Evolutionary conservation across 163 green algal species (phyloP), one percentile per base, ranked within the genome.

Genomic region (Scenedesmus sp.): DNA sequence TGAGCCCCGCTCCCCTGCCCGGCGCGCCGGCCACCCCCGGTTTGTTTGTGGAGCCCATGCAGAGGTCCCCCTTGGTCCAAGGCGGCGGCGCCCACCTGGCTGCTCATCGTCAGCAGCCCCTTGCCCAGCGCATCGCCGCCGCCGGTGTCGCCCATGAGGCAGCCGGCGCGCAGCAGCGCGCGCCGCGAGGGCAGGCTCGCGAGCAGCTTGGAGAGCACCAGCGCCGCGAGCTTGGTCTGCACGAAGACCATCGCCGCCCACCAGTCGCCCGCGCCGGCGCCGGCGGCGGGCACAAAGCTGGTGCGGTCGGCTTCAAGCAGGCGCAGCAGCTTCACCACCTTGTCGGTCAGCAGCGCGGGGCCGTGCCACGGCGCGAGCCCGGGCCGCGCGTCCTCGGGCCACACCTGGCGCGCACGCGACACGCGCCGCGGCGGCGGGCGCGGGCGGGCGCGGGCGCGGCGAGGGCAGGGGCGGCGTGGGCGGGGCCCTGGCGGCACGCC

Each of bases 201-300:
- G 44, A 80, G 44, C 44, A 80, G 45, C 58, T 53, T 62, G 58
- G 45, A 72, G 45, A 80, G 33, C 26, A 80, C 71, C 11, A 80
- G 58, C 29, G 71, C 71, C 18, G 71, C 66, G 28, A 77, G 57
- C 69, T 77, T 77, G 28, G 69, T 77, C 10, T 77, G 53, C n/a
- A 77, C 69, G 57, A 77, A 77, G n/a, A 77, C 69, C 69, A 77
- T 77, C 24, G 53, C 50, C 1, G 69, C 39, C 69, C 69, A 77
- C 42, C 72, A 71, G 2, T 63, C 58, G 31, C 10, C 54, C 39
- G n/a, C 60, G 33, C 42, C 31, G 31, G 3, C 54, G 53, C 24
- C 36, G 28, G 34, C 70, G 39, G 34, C 13, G 36, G 17, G 18
- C 1, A 15, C 31, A 14, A 7, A 7, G 36, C 22, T 22, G 3